phyloP scores from a whole-genome alignment of 2,329 filamentous ascomycete genomes.

The Fusarium mangiferae region DNA sequence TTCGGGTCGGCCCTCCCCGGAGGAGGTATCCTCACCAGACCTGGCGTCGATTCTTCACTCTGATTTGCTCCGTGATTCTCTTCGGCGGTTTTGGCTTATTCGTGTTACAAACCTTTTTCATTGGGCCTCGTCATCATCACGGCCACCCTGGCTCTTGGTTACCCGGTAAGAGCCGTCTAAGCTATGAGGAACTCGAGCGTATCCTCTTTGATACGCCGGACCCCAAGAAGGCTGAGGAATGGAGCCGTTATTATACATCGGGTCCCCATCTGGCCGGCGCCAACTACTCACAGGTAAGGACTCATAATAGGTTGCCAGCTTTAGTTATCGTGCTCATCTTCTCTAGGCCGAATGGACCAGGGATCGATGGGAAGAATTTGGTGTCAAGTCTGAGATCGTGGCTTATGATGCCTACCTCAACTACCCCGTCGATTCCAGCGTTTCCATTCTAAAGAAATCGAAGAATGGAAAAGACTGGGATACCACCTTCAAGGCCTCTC shows the following conservation, averaged over 20 bases:
- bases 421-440: slow-evolving; percentile 76
- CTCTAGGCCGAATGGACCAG: slow-evolving; percentile 76
- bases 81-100: slow-evolving; percentile 62
- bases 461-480: slow-evolving; percentile 58
- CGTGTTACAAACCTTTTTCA: slow-evolving; percentile 58
- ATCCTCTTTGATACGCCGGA: slow-evolving; percentile 70
- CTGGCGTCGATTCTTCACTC: slow-evolving; percentile 73
- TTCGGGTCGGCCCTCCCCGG: slow-evolving; percentile 63
- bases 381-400: slow-evolving; percentile 70
- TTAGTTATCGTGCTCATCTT: slow-evolving; percentile 12
- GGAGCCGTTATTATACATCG: slow-evolving; percentile 81
- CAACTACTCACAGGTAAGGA: slow-evolving; percentile 74
- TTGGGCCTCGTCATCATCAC: slow-evolving; percentile 51
- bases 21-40: slow-evolving; percentile 68
- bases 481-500: slow-evolving; percentile 79
- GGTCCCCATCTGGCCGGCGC: slow-evolving; percentile 81
- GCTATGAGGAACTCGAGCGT: slow-evolving; percentile 62
- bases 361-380: slow-evolving; percentile 78
- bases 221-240: slow-evolving; percentile 69
- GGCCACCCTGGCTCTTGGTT: slow-evolving; percentile 46
- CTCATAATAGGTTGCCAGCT: too few species aligned
- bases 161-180: slow-evolving; percentile 42
- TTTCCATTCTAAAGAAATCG: slow-evolving; percentile 69
- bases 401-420: slow-evolving; percentile 83
- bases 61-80: slow-evolving; percentile 66